phyloP scores from a whole-genome alignment of 495 filamentous ascomycete genomes.

The Achaetomiella virescens region DNA sequence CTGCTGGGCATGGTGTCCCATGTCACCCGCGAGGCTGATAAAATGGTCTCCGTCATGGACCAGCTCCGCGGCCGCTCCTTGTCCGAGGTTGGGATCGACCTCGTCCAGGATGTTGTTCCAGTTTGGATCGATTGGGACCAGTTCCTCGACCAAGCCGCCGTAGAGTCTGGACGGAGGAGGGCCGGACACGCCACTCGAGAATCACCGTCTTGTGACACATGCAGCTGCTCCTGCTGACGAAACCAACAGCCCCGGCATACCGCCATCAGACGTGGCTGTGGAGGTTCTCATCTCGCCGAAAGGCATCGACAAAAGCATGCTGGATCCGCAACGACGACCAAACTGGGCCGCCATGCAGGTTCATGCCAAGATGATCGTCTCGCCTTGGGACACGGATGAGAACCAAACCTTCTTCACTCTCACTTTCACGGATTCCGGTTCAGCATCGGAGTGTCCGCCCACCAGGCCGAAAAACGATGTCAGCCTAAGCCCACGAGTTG shows the following conservation, averaged over 20 bases:
- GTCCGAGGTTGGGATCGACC: constrained; percentile 55
- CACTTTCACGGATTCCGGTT: constrained; percentile 53
- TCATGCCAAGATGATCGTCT: constrained; percentile 61
- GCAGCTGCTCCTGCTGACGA: too few species aligned
- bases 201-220: too few species aligned
- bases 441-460: constrained; percentile 19
- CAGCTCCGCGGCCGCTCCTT: constrained; percentile 51
- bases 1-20: constrained; percentile 47
- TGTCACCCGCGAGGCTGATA: constrained; percentile 25
- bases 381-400: constrained; percentile 54
- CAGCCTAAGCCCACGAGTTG: constrained; percentile 28
- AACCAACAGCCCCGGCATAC: constrained; percentile 22
- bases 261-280: constrained; percentile 43
- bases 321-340: constrained; percentile 21
- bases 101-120: constrained; percentile 51
- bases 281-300: constrained; percentile 49
- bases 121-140: constrained; percentile 51
- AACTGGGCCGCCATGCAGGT: constrained; percentile 36
- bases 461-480: constrained; percentile 23
- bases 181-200: too few species aligned
- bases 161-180: constrained; percentile 25
- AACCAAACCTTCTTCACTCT: constrained; percentile 55
- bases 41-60: constrained; percentile 31
- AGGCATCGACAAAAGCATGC: constrained; percentile 24
- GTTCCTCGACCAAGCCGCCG: constrained; percentile 46